These are phyloP conservation scores for Bipolaris bicolor DNA, from an alignment of 2,329 filamentous ascomycete genomes.

Conservation along the genomic window DNA sequence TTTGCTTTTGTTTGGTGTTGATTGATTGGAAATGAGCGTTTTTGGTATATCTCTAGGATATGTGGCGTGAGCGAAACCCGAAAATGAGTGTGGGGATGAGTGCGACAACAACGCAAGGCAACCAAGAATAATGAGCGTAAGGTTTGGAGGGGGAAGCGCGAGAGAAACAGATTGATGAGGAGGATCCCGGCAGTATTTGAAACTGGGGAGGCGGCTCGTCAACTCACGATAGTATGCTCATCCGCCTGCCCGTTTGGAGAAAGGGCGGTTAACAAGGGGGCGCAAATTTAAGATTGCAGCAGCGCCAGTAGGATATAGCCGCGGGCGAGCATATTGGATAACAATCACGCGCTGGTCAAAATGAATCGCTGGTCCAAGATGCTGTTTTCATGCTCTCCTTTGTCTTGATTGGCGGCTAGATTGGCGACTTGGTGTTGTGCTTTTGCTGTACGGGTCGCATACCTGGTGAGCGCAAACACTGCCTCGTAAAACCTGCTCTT, in stretches of 20 bases:
- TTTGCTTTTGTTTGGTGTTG: constrained; percentile 3
- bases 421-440: constrained; percentile 9
- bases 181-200: constrained; percentile 35
- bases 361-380: constrained; percentile 14
- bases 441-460: constrained; percentile 3
- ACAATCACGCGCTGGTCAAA: constrained; percentile 10
- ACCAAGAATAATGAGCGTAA: constrained; percentile 27
- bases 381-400: constrained; percentile 4
- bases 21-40: not conserved
- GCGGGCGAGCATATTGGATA: constrained; percentile 16
- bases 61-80: not conserved
- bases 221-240: constrained; percentile 24
- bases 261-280: constrained; percentile 26
- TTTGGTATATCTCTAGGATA: not conserved
- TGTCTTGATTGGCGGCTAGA: constrained; percentile 9
- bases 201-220: constrained; percentile 21
- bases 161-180: constrained; percentile 22
- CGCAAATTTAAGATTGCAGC: constrained; percentile 19
- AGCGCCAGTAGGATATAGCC: constrained; percentile 19
- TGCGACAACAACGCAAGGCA: constrained; percentile 12
- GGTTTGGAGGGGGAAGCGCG: constrained; percentile 25
- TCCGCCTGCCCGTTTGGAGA: constrained; percentile 10
- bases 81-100: constrained; percentile 36
- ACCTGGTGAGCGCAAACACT: not conserved
- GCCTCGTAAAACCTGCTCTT: not conserved